A percentile compares a stretch with the other conserved stretches of the same genome.
These are phyloP conservation scores for Solanum neorickii DNA, from an alignment of 257 asterid genomes.

Conservation along the genomic window DNA sequence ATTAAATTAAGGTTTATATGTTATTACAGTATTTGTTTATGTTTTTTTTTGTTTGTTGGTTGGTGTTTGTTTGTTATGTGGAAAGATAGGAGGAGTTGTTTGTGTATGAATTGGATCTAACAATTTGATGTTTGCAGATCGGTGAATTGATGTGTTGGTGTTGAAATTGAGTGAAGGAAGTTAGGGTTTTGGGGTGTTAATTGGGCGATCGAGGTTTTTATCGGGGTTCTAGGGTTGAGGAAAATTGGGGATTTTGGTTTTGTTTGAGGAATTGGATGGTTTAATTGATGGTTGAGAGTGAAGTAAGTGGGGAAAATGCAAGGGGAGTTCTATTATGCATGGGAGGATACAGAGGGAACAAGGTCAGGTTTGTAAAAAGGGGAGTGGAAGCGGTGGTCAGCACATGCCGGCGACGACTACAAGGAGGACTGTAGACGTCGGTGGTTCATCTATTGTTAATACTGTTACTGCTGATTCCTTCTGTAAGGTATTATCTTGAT, in stretches of 20 bases:
- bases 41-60: background rate
- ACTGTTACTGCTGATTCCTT: constrained; percentile 12
- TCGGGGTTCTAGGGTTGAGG: background rate
- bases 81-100: background rate
- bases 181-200: background rate
- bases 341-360: constrained; percentile 18
- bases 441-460: constrained; percentile 2
- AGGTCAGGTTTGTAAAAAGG: constrained; percentile 8
- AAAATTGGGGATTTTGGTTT: background rate
- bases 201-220: background rate
- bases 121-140: background rate
- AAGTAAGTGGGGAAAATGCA: constrained; percentile 19
- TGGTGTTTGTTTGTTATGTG: background rate
- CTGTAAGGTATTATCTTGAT: constrained; percentile 18
- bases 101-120: background rate
- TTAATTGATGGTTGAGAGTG: constrained; percentile 20
- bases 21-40: background rate
- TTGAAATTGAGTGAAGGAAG: background rate
- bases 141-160: background rate
- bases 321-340: constrained; percentile 22
- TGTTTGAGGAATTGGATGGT: background rate
- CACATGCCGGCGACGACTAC: constrained; percentile 28
- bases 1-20: background rate
- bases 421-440: constrained; percentile 17
- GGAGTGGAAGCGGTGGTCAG: constrained; percentile 6